Conservation (phyloP, 768 basidiomycete species). For the Hypholoma fasciculare region DNA sequence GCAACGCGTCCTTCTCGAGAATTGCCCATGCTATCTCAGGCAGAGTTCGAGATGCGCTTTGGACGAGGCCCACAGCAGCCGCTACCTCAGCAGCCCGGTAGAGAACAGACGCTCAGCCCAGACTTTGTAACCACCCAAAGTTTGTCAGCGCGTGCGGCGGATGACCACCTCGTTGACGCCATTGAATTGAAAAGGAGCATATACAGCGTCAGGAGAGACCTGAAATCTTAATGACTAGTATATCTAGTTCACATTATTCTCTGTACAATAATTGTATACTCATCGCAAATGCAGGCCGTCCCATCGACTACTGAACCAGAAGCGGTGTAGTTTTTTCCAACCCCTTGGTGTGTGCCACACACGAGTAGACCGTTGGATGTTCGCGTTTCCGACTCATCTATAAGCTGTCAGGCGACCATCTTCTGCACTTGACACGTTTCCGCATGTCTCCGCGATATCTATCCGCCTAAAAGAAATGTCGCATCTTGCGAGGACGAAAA, state of each 20-base stretch:
- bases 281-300: too few relatives aligned
- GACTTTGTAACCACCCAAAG: neutral
- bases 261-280: neutral
- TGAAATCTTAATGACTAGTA: neutral
- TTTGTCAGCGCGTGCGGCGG: neutral
- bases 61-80: neutral
- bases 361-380: too few relatives aligned
- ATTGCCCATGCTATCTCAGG: constrained; percentile 1
- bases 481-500: too few relatives aligned
- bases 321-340: too few relatives aligned
- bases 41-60: neutral
- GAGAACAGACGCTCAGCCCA: neutral
- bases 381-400: too few relatives aligned
- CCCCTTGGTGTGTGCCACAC: too few relatives aligned
- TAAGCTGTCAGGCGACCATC: too few relatives aligned
- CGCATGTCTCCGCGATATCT: too few relatives aligned
- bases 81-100: neutral
- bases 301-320: too few relatives aligned
- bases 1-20: neutral
- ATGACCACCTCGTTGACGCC: neutral
- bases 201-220: neutral
- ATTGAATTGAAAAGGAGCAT: neutral
- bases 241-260: neutral
- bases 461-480: too few relatives aligned
- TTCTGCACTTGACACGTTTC: too few relatives aligned